phyloP scores from a whole-genome alignment of 1,284 basidiomycete genomes.

The Cutaneotrichosporon spelunceum region DNA sequence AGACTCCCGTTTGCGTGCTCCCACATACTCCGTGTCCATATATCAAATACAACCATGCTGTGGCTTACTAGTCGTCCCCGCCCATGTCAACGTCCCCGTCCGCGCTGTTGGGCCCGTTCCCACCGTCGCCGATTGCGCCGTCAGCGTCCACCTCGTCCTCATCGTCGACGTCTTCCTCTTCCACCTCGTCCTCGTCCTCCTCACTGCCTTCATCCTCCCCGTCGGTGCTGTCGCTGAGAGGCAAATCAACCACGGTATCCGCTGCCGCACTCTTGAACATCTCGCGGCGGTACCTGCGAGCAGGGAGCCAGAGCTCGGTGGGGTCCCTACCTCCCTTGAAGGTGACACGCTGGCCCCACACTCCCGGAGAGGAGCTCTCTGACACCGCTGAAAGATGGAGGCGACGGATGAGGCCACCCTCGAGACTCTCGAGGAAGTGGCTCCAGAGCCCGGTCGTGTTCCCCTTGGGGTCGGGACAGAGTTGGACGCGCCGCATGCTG shows the following conservation, averaged over 20 bases:
- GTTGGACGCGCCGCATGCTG: not conserved
- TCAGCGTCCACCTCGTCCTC: not conserved
- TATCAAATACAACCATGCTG: no score
- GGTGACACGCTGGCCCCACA: not conserved
- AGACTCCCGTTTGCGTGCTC: no score
- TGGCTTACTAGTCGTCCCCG: not conserved
- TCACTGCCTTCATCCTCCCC: not conserved
- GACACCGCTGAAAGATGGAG: not conserved
- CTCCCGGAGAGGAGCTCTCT: not conserved
- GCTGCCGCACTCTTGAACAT: not conserved
- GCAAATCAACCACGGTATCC: not conserved
- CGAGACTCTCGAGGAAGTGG: not conserved
- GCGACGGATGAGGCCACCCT: not conserved
- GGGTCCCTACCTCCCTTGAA: not conserved
- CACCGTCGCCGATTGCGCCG: not conserved
- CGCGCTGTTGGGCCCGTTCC: no score
- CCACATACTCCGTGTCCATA: no score
- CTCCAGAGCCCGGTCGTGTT: not conserved
- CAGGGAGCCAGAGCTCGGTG: not conserved
- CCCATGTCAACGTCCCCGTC: not conserved
- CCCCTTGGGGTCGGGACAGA: not conserved
- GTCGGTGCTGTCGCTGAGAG: not conserved
- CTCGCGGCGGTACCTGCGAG: not conserved
- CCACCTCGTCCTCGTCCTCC: not conserved
- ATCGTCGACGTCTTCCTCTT: slow-evolving; percentile 2